Evolutionary conservation across 106 monocot genomes (phyloP).

Genomic region (Ottelia alismoides): DNA sequence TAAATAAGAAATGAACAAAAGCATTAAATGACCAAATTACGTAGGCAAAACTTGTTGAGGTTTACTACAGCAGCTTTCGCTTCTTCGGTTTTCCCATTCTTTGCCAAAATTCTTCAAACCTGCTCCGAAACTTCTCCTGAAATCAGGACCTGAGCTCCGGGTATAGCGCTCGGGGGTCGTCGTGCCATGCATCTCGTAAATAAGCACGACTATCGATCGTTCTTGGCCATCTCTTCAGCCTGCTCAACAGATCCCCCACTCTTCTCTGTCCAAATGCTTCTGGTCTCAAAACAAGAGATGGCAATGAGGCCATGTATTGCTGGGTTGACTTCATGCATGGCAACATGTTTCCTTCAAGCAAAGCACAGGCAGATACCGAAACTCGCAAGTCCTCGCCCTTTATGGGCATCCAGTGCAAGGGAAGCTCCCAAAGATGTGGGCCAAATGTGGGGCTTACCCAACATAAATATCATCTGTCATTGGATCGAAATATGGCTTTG

Average conservation of each 20-base stretch:
- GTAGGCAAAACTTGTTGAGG: no score
- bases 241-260: conserved; percentile 54
- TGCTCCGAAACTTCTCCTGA: conserved; percentile 37
- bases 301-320: conserved; percentile 38
- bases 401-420: conserved; percentile 49
- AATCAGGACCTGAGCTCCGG: conserved; percentile 65
- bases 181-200: conserved; percentile 52
- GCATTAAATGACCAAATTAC: no score
- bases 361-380: conserved; percentile 61
- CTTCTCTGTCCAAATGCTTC: conserved; percentile 62
- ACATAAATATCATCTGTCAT: conserved; percentile 35
- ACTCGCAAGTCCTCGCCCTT: conserved; percentile 31
- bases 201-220: conserved; percentile 46
- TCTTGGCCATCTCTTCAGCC: conserved; percentile 32
- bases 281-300: conserved; percentile 45
- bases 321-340: conserved; percentile 58
- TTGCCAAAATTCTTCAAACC: conserved; percentile 44
- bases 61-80: no score
- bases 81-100: no score
- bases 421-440: conserved; percentile 79
- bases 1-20: no score
- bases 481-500: conserved; percentile 77
- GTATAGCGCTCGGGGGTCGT: conserved; percentile 34
- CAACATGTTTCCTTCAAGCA: conserved; percentile 72
- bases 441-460: conserved; percentile 83